Conservation (phyloP, 306 rosid genomes). For the Trifolium dubium region DNA sequence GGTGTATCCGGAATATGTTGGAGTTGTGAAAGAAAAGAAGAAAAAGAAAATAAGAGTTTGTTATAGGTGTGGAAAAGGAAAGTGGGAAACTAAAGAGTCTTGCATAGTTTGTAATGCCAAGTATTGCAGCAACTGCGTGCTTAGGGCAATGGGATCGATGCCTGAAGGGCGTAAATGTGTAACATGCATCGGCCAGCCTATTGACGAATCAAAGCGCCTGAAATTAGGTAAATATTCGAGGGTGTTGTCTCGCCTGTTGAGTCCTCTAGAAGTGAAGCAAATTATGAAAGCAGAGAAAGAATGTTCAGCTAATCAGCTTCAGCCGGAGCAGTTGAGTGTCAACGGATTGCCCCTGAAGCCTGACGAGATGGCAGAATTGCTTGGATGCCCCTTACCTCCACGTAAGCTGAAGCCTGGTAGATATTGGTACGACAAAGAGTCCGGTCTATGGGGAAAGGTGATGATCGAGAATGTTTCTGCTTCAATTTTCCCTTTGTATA, state of each 20-base stretch:
- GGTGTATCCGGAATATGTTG: conserved; percentile 70
- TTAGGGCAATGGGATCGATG: conserved; percentile 99
- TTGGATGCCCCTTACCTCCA: conserved; percentile 89
- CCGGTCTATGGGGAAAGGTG: conserved; percentile 99
- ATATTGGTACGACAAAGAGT: conserved; percentile 99
- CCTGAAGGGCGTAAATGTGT: conserved; percentile 98
- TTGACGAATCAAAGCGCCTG: conserved; percentile 84
- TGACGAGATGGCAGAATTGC: conserved; percentile 90
- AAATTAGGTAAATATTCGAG: conserved; percentile 89
- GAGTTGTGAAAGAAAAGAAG: conserved; percentile 79
- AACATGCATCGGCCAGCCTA: conserved; percentile 83
- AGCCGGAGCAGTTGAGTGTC: conserved; percentile 91
- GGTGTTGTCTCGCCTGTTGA: conserved; percentile 77
- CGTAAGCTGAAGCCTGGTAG: conserved; percentile 90
- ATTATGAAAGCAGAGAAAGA: conserved; percentile 98
- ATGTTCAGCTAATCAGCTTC: conserved; percentile 96
- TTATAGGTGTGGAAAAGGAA: conserved; percentile 86
- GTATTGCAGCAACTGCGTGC: conserved; percentile 92
- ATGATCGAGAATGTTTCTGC: conserved; percentile 39
- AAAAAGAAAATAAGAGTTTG: conserved; percentile 83
- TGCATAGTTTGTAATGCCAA: conserved; percentile 89
- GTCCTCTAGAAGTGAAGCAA: conserved; percentile 98
- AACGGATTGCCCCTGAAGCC: conserved; percentile 78
- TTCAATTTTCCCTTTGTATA: conserved; percentile 22
- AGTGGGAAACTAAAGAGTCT: conserved; percentile 98